These are phyloP conservation scores for Crithidia fasciculata DNA, from an alignment of 208 protist genomes.

Conservation along the genomic window DNA sequence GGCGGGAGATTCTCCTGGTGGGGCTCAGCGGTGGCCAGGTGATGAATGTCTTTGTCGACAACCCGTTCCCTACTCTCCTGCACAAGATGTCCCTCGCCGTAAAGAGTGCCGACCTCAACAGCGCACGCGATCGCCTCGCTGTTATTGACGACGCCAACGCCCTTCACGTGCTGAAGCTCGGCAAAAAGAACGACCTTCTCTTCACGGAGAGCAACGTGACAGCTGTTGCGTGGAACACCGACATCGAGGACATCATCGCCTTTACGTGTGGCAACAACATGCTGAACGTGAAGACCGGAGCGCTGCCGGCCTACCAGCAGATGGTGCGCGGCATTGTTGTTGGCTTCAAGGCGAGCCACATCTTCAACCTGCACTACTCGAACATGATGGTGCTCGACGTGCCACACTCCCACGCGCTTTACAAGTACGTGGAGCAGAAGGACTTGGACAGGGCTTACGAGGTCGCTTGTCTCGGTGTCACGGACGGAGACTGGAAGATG, in stretches of 20 bases:
- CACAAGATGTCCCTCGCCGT: conserved; percentile 82
- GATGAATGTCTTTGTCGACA: conserved; percentile 96
- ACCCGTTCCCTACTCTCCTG: conserved; percentile 95
- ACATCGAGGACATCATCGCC: conserved; percentile 96
- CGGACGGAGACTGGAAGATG: conserved; percentile 94
- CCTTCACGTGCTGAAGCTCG: conserved; percentile 91
- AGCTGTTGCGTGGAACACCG: conserved; percentile 94
- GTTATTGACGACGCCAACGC: conserved; percentile 92
- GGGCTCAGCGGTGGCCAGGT: conserved; percentile 93
- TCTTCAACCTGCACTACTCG: conserved; percentile 93
- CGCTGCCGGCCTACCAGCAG: conserved; percentile 94
- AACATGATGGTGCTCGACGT: conserved; percentile 93
- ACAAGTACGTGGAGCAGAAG: conserved; percentile 92
- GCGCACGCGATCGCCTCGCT: conserved; percentile 89
- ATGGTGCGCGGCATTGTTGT: conserved; percentile 94
- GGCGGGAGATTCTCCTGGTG: conserved; percentile 92
- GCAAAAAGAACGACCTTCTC: conserved; percentile 85
- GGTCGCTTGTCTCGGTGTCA: conserved; percentile 95
- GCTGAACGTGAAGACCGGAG: conserved; percentile 94
- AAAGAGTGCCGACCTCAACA: conserved; percentile 91
- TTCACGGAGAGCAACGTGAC: conserved; percentile 91
- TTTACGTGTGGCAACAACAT: conserved; percentile 83
- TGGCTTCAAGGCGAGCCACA: conserved; percentile 94
- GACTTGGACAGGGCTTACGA: conserved; percentile 91
- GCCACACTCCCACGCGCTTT: conserved; percentile 91